Base-by-base conservation (phyloP, 169 alveolate species). In the Theileria annulata region DNA sequence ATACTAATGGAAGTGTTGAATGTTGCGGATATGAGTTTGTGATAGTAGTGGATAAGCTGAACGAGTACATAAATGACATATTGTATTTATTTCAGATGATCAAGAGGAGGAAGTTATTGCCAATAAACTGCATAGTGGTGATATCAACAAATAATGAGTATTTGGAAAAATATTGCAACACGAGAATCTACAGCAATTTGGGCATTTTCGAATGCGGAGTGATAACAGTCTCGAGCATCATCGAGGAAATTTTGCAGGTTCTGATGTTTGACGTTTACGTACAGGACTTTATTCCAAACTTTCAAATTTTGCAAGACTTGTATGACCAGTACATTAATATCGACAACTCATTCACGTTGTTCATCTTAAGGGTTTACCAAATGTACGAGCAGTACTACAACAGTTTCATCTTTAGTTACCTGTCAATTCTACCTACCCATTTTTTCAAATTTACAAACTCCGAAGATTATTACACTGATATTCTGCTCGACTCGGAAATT, bases 271-370 rank as follows among this genome's bases (percentile, higher is more conserved):
- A 84, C 48, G 19, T 81, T 23, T 71, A 56, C 19, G 67, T 71
- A 13, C 86, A 76, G 63, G 66, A 66, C 42, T 84, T 84, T 69
- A 28, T 84, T 12, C 87, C 86, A 15, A 74, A 78, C 75, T n/a
- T 71, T 27, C 47, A 33, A 19, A 47, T 33, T 62, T 9, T 84
- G 59, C 63, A 15, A 23, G 72, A 69, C 31, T 35, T 77, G n/a
- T 84, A 85, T 77, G 58, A 77, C 63, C 37, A 49, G 15, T 49
- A 71, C 49, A 66, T 49, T 71, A 67, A 84, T 69, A 73, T 66
- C 19, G 85, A 82, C 33, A 70, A 54, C 81, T 82, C 86, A 0
- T 28, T 82, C 33, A 70, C 31, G 23, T 19, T 48, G 35, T 21
- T 82, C 33, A 75, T 82, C 35, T 37, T 30, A 71, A 31, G 85